Evolutionary conservation across 306 rosid species (phyloP), one percentile per base, ranked within the genome.

Genomic region (Inga oerstediana): DNA sequence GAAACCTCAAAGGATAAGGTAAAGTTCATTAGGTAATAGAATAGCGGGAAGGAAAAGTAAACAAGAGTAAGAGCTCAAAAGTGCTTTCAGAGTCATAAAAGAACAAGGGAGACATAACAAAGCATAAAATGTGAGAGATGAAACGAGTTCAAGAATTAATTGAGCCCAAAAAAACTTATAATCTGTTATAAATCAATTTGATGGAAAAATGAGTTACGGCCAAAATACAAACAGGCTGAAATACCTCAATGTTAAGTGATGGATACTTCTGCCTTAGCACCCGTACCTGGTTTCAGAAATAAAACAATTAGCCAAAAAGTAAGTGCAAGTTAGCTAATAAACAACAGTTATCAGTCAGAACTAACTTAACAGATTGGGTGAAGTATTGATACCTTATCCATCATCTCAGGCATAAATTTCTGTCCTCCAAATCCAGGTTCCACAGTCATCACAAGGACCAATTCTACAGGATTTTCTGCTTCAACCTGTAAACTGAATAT

Each of bases 401-500:
- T 97, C 83, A 56, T 97, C 81, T 92, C 92, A 4, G 93, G 92
- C 92, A 94, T 94, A 89, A 94, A 97, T 75, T 97, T 94, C 77
- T 97, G 99, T 80, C 99, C 99, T 41, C 98, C 99, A 84, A 97
- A 97, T 79, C 99, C 99, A 82, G 99, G 99, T 85, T 90, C 99
- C 10, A 97, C 99, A 34, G 98, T 97, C 99, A 97, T 97, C 76
- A 97, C 99, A 79, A 97, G 99, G 90, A 97, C 98, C 98, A 97
- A 84, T 85, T 90, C 97, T 79, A 94, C 99, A 65, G 92, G 95
- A 85, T 80, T 77, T 87, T 97, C 97, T 69, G 91, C 90, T 81
- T 97, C 98, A 85, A 97, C 84, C 99, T 97, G 90, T 78, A 65
- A 58, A 84, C 62, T 72, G 51, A 81, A 82, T 61, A 74, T 72